Evolutionary conservation across 352 stramenopile genomes (phyloP), one percentile per base, ranked within the genome.

Genomic region (Pythium pyrilobum): DNA sequence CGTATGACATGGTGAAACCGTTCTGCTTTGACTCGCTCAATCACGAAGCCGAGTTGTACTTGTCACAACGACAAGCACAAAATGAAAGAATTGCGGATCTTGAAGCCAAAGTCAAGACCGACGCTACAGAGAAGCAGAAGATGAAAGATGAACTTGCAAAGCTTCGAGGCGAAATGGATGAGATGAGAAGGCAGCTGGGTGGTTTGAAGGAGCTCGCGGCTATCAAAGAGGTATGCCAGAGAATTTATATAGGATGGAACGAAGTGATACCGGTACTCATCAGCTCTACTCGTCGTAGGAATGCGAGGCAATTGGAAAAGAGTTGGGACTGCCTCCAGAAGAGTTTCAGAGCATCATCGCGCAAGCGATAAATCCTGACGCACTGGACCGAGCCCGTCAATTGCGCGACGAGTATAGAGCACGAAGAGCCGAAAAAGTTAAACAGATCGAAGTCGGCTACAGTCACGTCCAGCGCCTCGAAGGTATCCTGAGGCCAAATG

Each of bases 401-500:
- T 42, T 49, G 5, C 39, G 29, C 20, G 49, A 56, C 13, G 49
- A 28, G 9, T 39, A 49, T 29, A 28, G 44, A 4, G 49, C 39
- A 4, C 44, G 49, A 20, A 59, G 51, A 46, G 54, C 46, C 6
- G 27, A 40, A 11, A 50, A 55, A 12, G 21, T 51, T 34, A 51
- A 60, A 16, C 43, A 41, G 9, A 66, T 66, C 16, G 50, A 60
- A 8, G 8, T 32, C 13, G 55, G 52, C 2, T 81, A 76, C 34
- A 36, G n/a, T 49, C 53, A 52, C 34, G 62, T 92, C 9, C 73
- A 67, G 25, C 50, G 48, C 7, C 47, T 92, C 28, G 79, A 92
- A 60, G 36, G 34, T 0, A 44, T 85, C 1, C 32, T 92, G 7
- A 20, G 56, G 2, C 67, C 69, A 4, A 29, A 61, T 1, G 44